Base-by-base conservation (phyloP, 2,329 filamentous ascomycete species). In the Penicillium crustosum region DNA sequence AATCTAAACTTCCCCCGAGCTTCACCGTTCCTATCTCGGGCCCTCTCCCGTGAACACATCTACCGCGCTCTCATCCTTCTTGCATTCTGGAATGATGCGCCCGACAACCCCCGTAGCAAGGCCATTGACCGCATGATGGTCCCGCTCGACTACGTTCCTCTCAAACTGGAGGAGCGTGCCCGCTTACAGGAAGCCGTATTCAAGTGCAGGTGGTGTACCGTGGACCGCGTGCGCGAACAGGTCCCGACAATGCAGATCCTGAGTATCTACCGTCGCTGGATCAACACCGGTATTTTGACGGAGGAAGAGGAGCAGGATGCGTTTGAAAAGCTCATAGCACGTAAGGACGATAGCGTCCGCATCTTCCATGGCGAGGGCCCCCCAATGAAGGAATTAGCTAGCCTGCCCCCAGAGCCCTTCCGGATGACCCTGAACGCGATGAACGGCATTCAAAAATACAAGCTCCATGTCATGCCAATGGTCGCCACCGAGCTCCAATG, bases 1-100 rank as follows among this genome's bases (percentile, higher is more conserved):
- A 81, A 82, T 60, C 61, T 79, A 33, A 77, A 79, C 38, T 65
- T 82, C 1, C 72, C 78, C 2, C 70, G 70, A 17, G 72, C 74
- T 6, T 83, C 81, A 0, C 70, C 68, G 0, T 59, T 68, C 12
- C 64, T 84, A 10, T 74, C 73, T 10, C 64, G 66, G 0, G 72
- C 70, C 2, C 60, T 81, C 12, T 78, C 78, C 0, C 71, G 71
- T 10, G 74, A 77, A 44, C 67, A 71, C 3, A 70, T 80, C 5
- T 80, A 79, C 49, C 66, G 69, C 3, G 66, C 72, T 1, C 64
- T 81, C 35, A 73, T 78, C 7, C 61, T 77, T 13, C 65, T 77
- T 36, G 75, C 76, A 0, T 77, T 77, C 48, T 79, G 75, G 68
- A 61, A 73, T 43, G 70, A 74, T 55, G 51, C 59, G 13, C 38